Evolutionary conservation across 257 asterid species (phyloP).

Genomic region (Solanum commersonii): DNA sequence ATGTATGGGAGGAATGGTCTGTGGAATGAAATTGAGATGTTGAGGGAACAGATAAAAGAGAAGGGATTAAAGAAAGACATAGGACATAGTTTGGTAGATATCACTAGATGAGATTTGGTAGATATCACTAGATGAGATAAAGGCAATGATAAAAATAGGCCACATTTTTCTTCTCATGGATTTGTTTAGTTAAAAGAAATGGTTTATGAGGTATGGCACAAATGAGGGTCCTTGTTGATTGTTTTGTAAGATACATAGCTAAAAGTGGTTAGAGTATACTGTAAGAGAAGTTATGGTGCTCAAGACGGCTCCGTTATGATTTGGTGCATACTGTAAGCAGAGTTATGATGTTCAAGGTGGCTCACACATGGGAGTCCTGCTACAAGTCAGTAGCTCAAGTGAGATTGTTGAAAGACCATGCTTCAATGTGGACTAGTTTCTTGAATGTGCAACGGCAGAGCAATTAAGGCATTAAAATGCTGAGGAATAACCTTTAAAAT

Average conservation of each 20-base stretch:
- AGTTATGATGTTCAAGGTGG: not conserved
- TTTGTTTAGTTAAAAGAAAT: not conserved
- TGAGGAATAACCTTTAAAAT: not conserved
- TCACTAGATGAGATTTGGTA: slow-evolving; percentile 17
- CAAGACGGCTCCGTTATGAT: not conserved
- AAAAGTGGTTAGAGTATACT: not conserved
- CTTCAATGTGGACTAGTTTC: not conserved
- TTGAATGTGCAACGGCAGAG: not conserved
- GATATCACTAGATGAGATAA: slow-evolving; percentile 11
- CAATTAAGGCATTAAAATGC: not conserved
- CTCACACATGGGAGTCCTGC: not conserved
- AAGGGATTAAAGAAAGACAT: slow-evolving; percentile 64
- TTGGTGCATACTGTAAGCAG: not conserved
- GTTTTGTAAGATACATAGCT: not conserved
- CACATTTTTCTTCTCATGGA: not conserved
- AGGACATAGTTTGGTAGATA: slow-evolving; percentile 55
- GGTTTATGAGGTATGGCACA: not conserved
- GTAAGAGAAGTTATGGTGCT: not conserved
- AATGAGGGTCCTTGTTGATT: not conserved
- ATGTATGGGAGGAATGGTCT: slow-evolving; percentile 62
- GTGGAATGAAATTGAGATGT: slow-evolving; percentile 67
- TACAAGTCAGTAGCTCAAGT: not conserved
- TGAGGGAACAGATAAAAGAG: slow-evolving; percentile 50
- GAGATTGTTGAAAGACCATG: not conserved
- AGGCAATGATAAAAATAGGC: not conserved